A percentile compares a stretch with the other conserved stretches of the same genome.
Evolutionary conservation across 2,329 filamentous ascomycete genomes (phyloP).

Genomic region (Ophiosphaerella narmari): DNA sequence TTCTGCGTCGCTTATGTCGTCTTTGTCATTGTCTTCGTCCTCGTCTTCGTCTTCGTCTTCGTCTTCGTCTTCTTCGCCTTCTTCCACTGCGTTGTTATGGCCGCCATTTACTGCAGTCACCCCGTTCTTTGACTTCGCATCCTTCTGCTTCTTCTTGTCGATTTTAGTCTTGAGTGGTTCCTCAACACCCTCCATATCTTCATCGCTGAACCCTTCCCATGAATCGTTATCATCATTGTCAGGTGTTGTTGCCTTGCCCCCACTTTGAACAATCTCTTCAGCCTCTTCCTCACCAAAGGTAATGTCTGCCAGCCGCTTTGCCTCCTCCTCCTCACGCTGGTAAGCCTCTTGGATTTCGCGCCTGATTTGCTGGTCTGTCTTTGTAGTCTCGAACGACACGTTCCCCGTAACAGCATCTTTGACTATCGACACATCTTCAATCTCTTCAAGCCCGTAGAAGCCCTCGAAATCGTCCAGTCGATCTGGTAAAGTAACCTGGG

Average conservation of each 20-base stretch:
- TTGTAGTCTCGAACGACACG: constrained; percentile 47
- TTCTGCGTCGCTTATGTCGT: constrained; percentile 34
- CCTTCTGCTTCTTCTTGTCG: constrained; percentile 9
- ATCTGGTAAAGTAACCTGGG: constrained; percentile 70
- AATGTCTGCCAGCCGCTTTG: constrained; percentile 25
- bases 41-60: constrained; percentile 22
- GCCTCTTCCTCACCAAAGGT: constrained; percentile 20
- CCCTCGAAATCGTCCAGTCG: constrained; percentile 88
- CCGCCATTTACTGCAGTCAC: constrained; percentile 4
- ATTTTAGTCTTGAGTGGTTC: constrained; percentile 25
- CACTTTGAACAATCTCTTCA: constrained; percentile 7
- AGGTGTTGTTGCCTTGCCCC: neutral
- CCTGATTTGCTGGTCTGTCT: constrained; percentile 32
- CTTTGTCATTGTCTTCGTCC: constrained; percentile 16
- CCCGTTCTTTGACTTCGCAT: constrained; percentile 19
- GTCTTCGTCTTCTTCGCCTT: constrained; percentile 29
- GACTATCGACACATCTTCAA: constrained; percentile 88
- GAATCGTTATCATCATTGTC: constrained; percentile 15
- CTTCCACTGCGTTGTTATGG: neutral
- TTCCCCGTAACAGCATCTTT: constrained; percentile 58
- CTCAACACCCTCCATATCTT: constrained; percentile 5
- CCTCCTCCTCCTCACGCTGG: constrained; percentile 27
- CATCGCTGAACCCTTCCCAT: constrained; percentile 38
- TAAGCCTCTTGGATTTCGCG: constrained; percentile 26
- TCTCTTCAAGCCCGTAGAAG: constrained; percentile 89